Percentiles rank a stretch among this genome's conserved stretches.
phyloP scores from a whole-genome alignment of 495 filamentous ascomycete genomes.

The Antarctomyces pellizariae region DNA sequence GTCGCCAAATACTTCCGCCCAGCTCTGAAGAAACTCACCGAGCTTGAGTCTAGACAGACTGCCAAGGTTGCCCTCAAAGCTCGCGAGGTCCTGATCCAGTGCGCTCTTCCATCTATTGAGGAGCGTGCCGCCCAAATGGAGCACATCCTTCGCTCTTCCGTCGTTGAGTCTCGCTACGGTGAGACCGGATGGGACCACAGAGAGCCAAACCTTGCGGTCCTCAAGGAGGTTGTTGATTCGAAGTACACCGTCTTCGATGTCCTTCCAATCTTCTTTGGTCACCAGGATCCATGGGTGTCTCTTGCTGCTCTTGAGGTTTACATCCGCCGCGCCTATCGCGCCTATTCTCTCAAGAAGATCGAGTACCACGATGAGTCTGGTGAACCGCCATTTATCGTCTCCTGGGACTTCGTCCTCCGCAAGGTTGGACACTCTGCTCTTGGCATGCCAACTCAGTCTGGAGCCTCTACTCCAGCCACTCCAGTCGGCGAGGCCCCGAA shows the following conservation, averaged over 20 bases:
- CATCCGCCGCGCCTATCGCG: slow-evolving; percentile 86
- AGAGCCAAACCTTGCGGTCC: slow-evolving; percentile 60
- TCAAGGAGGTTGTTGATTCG: slow-evolving; percentile 95
- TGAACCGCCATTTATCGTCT: slow-evolving; percentile 60
- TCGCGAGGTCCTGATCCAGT: slow-evolving; percentile 90
- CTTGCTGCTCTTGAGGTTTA: slow-evolving; percentile 89
- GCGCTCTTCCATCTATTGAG: slow-evolving; percentile 82
- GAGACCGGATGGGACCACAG: slow-evolving; percentile 96
- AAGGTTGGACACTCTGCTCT: slow-evolving; percentile 83
- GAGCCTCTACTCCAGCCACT: slow-evolving; percentile 63
- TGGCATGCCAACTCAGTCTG: slow-evolving; percentile 49
- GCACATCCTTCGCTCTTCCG: slow-evolving; percentile 88
- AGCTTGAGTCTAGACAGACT: slow-evolving; percentile 71
- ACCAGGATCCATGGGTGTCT: slow-evolving; percentile 86
- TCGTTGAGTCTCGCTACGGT: slow-evolving; percentile 90
- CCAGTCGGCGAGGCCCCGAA: slow-evolving; percentile 35
- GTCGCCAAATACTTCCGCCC: slow-evolving; percentile 73
- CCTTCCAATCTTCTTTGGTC: slow-evolving; percentile 76
- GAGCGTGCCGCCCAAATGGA: slow-evolving; percentile 94
- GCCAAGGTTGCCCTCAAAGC: slow-evolving; percentile 95
- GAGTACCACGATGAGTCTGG: slow-evolving; percentile 56
- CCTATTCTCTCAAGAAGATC: slow-evolving; percentile 69
- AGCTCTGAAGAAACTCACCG: slow-evolving; percentile 62
- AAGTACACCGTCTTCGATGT: slow-evolving; percentile 98
- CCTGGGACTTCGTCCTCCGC: slow-evolving; percentile 87